Evolutionary conservation across 2,329 filamentous ascomycete genomes (phyloP).

Genomic region (Atkinsonella texensis): DNA sequence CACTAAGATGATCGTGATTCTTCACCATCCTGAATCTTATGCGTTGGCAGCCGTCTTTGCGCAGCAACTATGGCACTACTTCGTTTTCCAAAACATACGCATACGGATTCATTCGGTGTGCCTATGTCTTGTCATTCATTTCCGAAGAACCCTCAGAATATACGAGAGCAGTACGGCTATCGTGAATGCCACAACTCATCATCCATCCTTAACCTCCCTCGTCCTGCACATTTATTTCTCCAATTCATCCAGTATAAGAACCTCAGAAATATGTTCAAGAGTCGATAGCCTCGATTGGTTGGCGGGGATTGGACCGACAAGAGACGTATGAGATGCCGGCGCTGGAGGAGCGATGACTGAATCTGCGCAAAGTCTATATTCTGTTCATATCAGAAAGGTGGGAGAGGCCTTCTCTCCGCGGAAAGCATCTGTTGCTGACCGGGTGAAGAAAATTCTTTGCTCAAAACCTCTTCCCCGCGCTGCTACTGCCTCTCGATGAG

Average conservation of each 20-base stretch:
- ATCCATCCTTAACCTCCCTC: conserved; percentile 15
- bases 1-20: conserved; percentile 6
- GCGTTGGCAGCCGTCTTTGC: conserved; percentile 15
- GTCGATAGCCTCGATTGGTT: conserved; percentile 14
- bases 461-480: conserved; percentile 12
- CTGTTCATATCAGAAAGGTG: conserved; percentile 13
- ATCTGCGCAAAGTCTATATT: conserved; percentile 14
- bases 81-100: conserved; percentile 13
- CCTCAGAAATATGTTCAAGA: conserved; percentile 14
- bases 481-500: conserved; percentile 13
- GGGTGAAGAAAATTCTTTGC: conserved; percentile 8
- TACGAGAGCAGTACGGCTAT: conserved; percentile 14
- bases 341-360: conserved; percentile 10
- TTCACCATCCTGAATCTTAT: conserved; percentile 12
- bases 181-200: conserved; percentile 10
- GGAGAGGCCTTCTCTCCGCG: not conserved
- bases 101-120: conserved; percentile 5
- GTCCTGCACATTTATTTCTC: conserved; percentile 18
- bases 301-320: conserved; percentile 12
- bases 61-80: conserved; percentile 17
- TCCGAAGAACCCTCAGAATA: conserved; percentile 8
- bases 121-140: conserved; percentile 6
- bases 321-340: conserved; percentile 10
- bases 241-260: conserved; percentile 16
- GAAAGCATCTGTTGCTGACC: not conserved